Base-by-base conservation (phyloP, 176 grass and related monocot species). In the Paspalum vaginatum region DNA sequence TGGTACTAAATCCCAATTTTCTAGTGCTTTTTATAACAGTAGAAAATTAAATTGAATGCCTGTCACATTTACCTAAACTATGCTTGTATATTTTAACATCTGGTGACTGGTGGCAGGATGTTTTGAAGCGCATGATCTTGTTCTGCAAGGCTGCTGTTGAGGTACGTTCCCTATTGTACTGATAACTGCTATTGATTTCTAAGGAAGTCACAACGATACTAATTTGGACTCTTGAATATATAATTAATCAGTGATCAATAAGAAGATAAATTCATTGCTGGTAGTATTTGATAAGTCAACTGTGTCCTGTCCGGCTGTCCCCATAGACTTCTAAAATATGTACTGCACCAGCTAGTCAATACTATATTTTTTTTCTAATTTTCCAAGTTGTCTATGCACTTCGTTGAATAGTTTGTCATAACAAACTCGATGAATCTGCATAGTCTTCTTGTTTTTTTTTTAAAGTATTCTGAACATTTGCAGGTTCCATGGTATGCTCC, bases 71-170 rank as follows among this genome's bases (percentile, higher is more conserved):
- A 78, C 75, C 22, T 57, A 11, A n/a, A 39, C 55, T 27, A 56
- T 83, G 6, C 51, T 17, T 84, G 20, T 78, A 16, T 72, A 57
- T 68, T 44, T 80, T 63, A 24, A 72, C 16, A 13, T 85, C 12
- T 79, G 42, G 76, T 88, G 83, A 85, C 12, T 79, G 42, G 76
- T 88, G 83, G 62, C 82, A 95, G 96, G 96, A 95, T 83, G 48
- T 95, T 55, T 65, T 98, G 74, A 95, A 95, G 80, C 92, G 90
- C 50, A 98, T 95, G 92, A 70, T 93, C 82, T 78, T 98, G 80
- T 93, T 98, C 65, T 98, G 96, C 86, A 95, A 93, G 76, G 96
- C 89, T 61, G 92, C 96, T 84, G 86, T 93, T 66, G 96, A 95
- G 96, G 96, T 98, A 89, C 10, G n/a, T 63, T 90, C 3, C 48